These are phyloP conservation scores for Thecaphora thlaspeos DNA, from an alignment of 1,284 basidiomycete species.

Conservation along the genomic window DNA sequence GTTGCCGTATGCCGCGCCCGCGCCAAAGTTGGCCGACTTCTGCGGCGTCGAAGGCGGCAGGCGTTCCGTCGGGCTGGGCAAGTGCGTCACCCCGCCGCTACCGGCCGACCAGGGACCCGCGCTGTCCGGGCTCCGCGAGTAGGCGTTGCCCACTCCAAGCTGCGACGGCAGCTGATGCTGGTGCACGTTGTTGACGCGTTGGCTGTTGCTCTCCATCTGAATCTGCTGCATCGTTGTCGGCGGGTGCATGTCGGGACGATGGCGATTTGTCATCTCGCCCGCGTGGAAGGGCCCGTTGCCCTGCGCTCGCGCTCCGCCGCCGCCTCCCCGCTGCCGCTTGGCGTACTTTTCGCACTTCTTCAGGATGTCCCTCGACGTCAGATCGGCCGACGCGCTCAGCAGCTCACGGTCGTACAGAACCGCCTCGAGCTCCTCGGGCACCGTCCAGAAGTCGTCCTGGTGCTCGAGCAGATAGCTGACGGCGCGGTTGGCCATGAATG, in stretches of 20 bases:
- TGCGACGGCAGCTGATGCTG: constrained; percentile 2
- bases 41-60: constrained; percentile 6
- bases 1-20: neutral
- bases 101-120: constrained; percentile 24
- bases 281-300: constrained; percentile 16
- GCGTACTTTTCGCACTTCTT: constrained; percentile 53
- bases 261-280: constrained; percentile 34
- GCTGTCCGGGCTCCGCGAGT: constrained; percentile 20
- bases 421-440: constrained; percentile 49
- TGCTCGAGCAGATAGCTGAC: constrained; percentile 71
- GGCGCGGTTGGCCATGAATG: constrained; percentile 77
- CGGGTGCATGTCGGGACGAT: constrained; percentile 38
- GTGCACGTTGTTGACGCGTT: constrained; percentile 17
- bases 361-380: constrained; percentile 49
- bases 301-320: constrained; percentile 13
- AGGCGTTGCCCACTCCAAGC: constrained; percentile 7
- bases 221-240: constrained; percentile 43
- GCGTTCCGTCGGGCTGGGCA: constrained; percentile 16
- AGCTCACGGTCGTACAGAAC: constrained; percentile 52
- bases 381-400: constrained; percentile 44
- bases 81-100: constrained; percentile 3
- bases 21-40: constrained; percentile 1
- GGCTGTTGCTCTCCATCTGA: constrained; percentile 18
- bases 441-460: constrained; percentile 77
- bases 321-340: constrained; percentile 21